Base-by-base conservation (phyloP, 805 yeast genomes). In the Candida argentea region DNA sequence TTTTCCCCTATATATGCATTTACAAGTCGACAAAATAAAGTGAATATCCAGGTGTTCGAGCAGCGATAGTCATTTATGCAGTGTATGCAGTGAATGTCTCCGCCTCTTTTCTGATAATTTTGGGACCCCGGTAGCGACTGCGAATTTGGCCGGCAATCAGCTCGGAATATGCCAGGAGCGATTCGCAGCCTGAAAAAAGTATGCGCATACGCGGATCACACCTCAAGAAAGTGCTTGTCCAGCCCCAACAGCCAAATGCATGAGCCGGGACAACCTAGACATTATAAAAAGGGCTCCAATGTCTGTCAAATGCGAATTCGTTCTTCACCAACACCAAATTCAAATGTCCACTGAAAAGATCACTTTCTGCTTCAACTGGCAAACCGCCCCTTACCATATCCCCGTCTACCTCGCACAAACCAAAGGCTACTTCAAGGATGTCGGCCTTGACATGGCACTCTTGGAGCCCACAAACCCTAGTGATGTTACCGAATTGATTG, bases 401-500 rank as follows among this genome's bases (percentile, higher is more conserved):
- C 74, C 76, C 13, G 43, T 70, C 29, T 70, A 54, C 41, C 41
- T 67, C 31, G 74, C 75, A 19, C 69, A 61, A 38, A 46, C 52
- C 19, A 65, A 56, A 38, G 75, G 75, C 4, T 70, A 45, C 50
- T 70, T 67, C 50, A 53, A 57, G 35, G 68, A 70, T 14, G 61
- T 62, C 35, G 72, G 68, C 3, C 48, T 70, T 26, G 71, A 67
- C 32, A 52, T 70, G 31, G 67, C 76, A 6, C 57, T 70, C 29
- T 44, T 70, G 37, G 74, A 70, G 43, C 76, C 76, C 28, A 60
- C 71, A 24, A 68, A 69, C 38, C 75, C 76, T 14, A 65, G 73
- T 9, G 76, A 70, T 44, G 76, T 69, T 24, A 70, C 75, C 16
- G 74, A 70, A 34, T 51, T 70, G 35, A 64, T 70, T 44, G 76